Evolutionary conservation across 306 rosid genomes (phyloP), one percentile per base, ranked within the genome.

Genomic region (Clitoria ternatea): DNA sequence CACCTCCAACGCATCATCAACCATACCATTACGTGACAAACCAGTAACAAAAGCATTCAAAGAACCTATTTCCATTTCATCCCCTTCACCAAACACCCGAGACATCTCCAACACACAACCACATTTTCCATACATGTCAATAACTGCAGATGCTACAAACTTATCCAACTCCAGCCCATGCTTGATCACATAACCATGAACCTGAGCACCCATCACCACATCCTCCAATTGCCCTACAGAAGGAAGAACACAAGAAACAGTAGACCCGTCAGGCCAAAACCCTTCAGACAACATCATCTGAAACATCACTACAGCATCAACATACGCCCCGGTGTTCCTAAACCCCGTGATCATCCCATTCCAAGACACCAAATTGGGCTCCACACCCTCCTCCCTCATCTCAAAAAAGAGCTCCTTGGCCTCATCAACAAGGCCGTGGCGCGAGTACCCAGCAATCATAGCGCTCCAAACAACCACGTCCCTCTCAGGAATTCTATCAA

Each of bases 341-440:
- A 85, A 82, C 64, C 96, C 97, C 9, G 87, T 69, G 73, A 88
- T 75, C 87, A 88, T 79, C 4, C 96, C 97, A 73, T 91, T 91
- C 97, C 96, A 91, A 0, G 88, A 77, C 24, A 91, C 92, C 77
- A 72, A 74, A 77, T 91, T 91, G 23, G 96, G 97, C 12, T 73
- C 88, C n/a, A 91, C 79, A 5, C 91, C 90, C 76, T 18, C 22
- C 15, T 19, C 61, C 48, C 81, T 83, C 97, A 91, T 91, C 72
- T 77, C 84, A 50, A 2, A 6, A 37, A 88, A 83, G 6, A 91
- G 80, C 62, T 70, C 63, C 20, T 77, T 72, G 0, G 90, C 92
- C 79, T 55, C 75, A 5, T 77, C 83, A 9, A 82, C 77, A 20
- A 43, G 76, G 18, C 97, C 92, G 0, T 20, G 57, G 0, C 89